Evolutionary conservation across 208 protist genomes (phyloP).

Genomic region (Trypanosomatidae sp.): DNA sequence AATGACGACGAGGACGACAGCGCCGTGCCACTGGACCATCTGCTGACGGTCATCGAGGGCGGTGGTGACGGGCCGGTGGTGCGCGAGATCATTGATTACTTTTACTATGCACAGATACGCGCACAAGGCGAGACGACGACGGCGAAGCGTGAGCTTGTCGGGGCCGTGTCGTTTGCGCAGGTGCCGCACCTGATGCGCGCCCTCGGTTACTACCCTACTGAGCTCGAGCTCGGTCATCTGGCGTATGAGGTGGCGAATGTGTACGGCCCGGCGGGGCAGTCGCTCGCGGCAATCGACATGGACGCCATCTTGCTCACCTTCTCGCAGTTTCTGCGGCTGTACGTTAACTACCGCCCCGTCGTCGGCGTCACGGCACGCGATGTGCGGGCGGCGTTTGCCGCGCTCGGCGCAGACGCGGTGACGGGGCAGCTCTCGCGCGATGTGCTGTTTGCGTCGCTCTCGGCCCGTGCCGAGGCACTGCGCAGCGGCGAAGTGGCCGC

Average conservation of each 20-base stretch:
- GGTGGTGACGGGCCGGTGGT: conserved; percentile 80
- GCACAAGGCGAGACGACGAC: conserved; percentile 91
- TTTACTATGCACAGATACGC: conserved; percentile 94
- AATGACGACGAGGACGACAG: conserved; percentile 4
- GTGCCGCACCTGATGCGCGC: conserved; percentile 91
- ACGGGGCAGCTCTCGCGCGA: conserved; percentile 64
- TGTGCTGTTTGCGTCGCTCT: conserved; percentile 59
- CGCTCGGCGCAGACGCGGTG: conserved; percentile 56
- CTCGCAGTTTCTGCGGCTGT: conserved; percentile 85
- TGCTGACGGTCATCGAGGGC: conserved; percentile 84
- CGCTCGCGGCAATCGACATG: conserved; percentile 56
- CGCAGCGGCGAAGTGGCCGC: conserved; percentile 46
- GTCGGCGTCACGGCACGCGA: conserved; percentile 80
- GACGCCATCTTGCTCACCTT: conserved; percentile 80
- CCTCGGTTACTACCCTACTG: conserved; percentile 92
- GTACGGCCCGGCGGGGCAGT: conserved; percentile 36
- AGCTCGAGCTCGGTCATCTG: conserved; percentile 88
- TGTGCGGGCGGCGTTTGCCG: conserved; percentile 81
- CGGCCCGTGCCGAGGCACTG: conserved; percentile 64
- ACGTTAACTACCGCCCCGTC: conserved; percentile 92
- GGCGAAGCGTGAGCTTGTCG: conserved; percentile 81
- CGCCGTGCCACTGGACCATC: conserved; percentile 76
- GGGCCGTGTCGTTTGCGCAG: conserved; percentile 81
- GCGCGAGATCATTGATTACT: conserved; percentile 93
- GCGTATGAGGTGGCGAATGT: conserved; percentile 87